Percentiles rank a stretch among this genome's conserved stretches.
These are phyloP conservation scores for Termitomyces sp. DNA, from an alignment of 768 basidiomycete species.

Conservation along the genomic window DNA sequence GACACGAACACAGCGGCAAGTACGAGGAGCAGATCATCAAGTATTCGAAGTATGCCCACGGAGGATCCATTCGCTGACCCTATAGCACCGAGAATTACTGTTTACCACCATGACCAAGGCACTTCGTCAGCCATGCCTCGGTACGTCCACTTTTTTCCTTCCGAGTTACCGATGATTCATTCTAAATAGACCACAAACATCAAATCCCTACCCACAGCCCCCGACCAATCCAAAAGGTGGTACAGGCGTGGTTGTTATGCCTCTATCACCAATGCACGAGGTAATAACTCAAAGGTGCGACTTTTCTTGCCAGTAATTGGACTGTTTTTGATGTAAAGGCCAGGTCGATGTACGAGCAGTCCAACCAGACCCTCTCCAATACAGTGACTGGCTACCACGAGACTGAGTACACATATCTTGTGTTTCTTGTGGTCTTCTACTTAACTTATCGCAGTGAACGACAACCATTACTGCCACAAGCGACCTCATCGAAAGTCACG, in stretches of 20 bases:
- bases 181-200: conserved; percentile 15
- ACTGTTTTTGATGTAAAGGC: not conserved
- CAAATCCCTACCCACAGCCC: conserved; percentile 13
- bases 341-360: conserved; percentile 20
- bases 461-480: conserved; percentile 42
- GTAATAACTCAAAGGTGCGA: conserved; percentile 30
- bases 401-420: conserved; percentile 23
- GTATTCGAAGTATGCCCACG: conserved; percentile 12
- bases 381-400: conserved; percentile 14
- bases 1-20: conserved; percentile 6
- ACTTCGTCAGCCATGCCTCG: conserved; percentile 20
- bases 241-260: conserved; percentile 30
- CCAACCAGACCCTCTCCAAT: conserved; percentile 15
- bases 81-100: conserved; percentile 20
- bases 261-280: conserved; percentile 36
- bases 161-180: not conserved
- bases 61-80: conserved; percentile 32
- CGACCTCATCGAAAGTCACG: conserved; percentile 20
- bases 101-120: conserved; percentile 13
- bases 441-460: conserved; percentile 37
- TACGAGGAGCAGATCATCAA: conserved; percentile 11
- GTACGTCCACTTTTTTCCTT: conserved; percentile 19
- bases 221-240: conserved; percentile 19
- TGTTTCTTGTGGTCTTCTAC: not conserved
- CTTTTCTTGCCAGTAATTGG: not conserved